These are phyloP conservation scores for peach (Prunus persica) DNA, from an alignment of 306 rosid genomes.

Conservation along the genomic window DNA sequence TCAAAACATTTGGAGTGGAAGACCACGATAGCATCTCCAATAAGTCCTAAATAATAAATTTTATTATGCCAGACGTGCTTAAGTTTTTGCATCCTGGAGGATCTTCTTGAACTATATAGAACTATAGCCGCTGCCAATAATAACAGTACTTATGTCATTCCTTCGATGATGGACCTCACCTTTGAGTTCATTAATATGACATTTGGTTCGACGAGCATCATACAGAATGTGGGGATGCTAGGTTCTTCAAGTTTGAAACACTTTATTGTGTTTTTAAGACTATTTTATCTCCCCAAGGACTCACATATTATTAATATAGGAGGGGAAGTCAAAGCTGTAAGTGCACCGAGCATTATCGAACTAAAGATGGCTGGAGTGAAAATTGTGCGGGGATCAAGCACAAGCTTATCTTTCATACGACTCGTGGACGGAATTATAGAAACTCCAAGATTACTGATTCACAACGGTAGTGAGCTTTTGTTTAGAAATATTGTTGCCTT, in stretches of 20 bases:
- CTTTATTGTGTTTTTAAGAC: no score
- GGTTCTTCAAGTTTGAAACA: no score
- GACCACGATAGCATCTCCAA: conserved; percentile 20
- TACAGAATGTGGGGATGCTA: no score
- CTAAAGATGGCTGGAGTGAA: no score
- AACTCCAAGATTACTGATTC: conserved; percentile 13
- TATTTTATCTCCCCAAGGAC: no score
- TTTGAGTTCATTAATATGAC: background rate
- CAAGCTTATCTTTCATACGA: background rate
- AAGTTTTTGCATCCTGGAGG: conserved; percentile 31
- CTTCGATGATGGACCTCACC: background rate
- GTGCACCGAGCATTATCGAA: no score
- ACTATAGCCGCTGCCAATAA: background rate
- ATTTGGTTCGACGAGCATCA: no score
- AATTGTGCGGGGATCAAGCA: no score
- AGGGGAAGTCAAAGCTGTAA: no score
- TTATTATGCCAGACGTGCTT: conserved; percentile 23
- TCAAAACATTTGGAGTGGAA: background rate
- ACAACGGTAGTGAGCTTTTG: background rate
- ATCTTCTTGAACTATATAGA: conserved; percentile 3
- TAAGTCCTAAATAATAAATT: conserved; percentile 22
- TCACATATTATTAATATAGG: no score
- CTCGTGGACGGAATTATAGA: background rate
- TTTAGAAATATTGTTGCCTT: background rate
- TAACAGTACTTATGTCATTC: no score